Base-by-base conservation (phyloP, 495 filamentous ascomycete species). In the Penicillium coprophilum region DNA sequence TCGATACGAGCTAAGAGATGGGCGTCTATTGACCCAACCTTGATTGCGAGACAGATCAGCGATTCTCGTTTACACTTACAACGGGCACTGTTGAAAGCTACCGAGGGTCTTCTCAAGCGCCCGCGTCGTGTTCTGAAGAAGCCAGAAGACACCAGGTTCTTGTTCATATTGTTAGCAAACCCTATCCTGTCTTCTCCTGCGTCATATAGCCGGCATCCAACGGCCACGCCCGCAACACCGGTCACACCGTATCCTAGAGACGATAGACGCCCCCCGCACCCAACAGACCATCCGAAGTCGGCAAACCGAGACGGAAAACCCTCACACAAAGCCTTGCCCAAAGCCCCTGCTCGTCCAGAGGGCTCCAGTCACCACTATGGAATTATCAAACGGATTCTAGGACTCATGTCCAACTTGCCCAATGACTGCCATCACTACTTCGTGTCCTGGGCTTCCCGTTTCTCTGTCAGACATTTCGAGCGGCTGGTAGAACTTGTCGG, bases 161-260 rank as follows among this genome's bases (percentile, higher is more conserved):
- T 96, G 20, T 77, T 97, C n/a, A 86, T 96, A 17, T 71, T 96
- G 50, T 71, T 96, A 23, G 83, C 79, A n/a, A 96, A 96, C 64
- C 92, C 92, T 38, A 66, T 92, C 3, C 70, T 97, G 13, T 80
- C 87, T 24, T 65, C 63, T 8, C 51, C 70, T 28, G 32, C 58
- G 15, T 55, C 54, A 6, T 59, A 63, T 32, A 36, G 51, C 10
- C 31, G 45, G 19, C 9, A 45, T n/a, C 20, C 58, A 32, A 20
- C 56, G 1, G 2, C 15, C 34, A 21, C 43, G 4, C 24, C 24
- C 4, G 7, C 23, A 2, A 24, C 23, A 24, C 23, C 23, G 23
- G 2, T 6, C 6, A 38, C 56, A 32, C n/a, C 43, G 24, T 30
- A 63, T 17, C 53, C 57, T 31, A 59, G 58, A 13, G 59, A 66